A percentile compares a stretch with the other conserved stretches of the same genome.
These are phyloP conservation scores for Thielaviopsis ethacetica DNA, from an alignment of 2,329 filamentous ascomycete species.

Conservation along the genomic window DNA sequence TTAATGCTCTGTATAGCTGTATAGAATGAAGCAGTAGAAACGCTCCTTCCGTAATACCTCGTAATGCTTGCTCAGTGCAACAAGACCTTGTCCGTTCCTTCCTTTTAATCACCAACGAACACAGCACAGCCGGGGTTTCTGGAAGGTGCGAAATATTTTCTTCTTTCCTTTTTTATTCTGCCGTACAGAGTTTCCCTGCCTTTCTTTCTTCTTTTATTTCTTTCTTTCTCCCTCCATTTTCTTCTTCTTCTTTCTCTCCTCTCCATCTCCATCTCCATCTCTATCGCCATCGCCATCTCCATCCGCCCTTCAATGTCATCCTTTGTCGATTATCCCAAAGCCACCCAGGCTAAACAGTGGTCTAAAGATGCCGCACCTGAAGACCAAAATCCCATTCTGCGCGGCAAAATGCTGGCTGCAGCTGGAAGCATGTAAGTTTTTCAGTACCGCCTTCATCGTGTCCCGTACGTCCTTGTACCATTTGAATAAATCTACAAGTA, in stretches of 20 bases:
- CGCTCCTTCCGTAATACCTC: no score
- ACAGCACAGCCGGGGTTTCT: no score
- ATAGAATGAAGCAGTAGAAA: no score
- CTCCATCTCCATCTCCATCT: not conserved
- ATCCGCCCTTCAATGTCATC: conserved; percentile 6
- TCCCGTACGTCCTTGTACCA: not conserved
- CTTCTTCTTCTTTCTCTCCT: not conserved
- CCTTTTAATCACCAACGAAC: no score
- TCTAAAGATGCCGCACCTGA: conserved; percentile 21
- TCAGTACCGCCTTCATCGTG: not conserved
- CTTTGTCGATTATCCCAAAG: conserved; percentile 29
- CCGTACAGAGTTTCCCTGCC: not conserved
- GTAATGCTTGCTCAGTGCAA: no score
- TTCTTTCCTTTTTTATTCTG: not conserved
- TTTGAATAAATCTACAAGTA: no score
- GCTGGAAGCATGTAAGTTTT: conserved; percentile 41
- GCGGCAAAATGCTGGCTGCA: conserved; percentile 46
- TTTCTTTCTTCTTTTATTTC: not conserved
- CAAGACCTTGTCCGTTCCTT: no score
- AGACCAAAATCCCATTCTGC: conserved; percentile 52
- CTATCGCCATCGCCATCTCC: not conserved
- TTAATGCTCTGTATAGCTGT: no score
- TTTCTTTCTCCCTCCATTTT: not conserved
- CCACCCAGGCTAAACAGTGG: conserved; percentile 21
- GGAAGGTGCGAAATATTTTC: not conserved